phyloP scores from a whole-genome alignment of 345 rosid genomes.

The Linum lewisii region DNA sequence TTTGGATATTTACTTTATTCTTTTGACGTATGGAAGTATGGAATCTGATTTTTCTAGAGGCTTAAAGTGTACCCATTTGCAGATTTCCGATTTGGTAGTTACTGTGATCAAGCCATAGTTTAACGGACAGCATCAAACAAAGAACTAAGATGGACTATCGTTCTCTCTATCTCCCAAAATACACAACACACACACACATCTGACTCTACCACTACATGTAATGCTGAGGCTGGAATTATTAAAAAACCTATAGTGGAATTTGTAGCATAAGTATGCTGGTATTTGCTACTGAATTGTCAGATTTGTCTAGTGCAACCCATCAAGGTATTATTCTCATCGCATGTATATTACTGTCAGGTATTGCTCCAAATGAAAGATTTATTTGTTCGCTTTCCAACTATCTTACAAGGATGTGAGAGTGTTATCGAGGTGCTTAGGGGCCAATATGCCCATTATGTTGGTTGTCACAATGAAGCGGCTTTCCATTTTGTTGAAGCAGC shows the following conservation, averaged over 20 bases:
- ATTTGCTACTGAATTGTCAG: background rate
- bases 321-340: constrained; percentile 9
- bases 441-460: constrained; percentile 92
- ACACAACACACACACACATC: no score
- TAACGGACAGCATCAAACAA: background rate
- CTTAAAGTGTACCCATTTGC: background rate
- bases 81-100: no score
- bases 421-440: constrained; percentile 96
- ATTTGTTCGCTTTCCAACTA: constrained; percentile 84
- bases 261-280: background rate
- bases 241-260: background rate
- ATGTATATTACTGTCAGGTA: constrained; percentile 45
- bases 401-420: constrained; percentile 86
- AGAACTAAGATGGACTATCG: background rate
- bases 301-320: background rate
- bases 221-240: background rate
- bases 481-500: constrained; percentile 89
- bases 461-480: constrained; percentile 88
- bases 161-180: no score
- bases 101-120: background rate
- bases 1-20: background rate
- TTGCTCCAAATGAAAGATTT: constrained; percentile 78
- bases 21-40: constrained; percentile 4
- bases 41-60: background rate
- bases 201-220: background rate